A percentile compares a stretch with the other conserved stretches of the same genome.
These are phyloP conservation scores for Lasiodiplodia sp. DNA, from an alignment of 2,329 filamentous ascomycete species.

Conservation along the genomic window DNA sequence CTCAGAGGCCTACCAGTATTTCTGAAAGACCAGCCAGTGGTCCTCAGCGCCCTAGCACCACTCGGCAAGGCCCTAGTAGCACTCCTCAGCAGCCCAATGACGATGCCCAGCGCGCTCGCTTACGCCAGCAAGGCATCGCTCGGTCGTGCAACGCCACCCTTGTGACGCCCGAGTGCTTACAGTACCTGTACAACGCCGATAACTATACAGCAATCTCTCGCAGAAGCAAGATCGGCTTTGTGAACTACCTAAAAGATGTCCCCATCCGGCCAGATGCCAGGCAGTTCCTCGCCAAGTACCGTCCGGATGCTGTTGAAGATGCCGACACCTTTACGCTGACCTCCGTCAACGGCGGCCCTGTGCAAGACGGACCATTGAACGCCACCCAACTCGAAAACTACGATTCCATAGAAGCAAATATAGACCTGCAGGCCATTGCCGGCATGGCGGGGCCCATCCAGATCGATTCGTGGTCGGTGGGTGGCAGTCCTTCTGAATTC, in stretches of 20 bases:
- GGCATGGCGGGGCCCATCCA: constrained; percentile 62
- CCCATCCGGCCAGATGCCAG: constrained; percentile 63
- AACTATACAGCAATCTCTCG: constrained; percentile 58
- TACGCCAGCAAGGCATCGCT: not conserved
- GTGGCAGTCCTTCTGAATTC: constrained; percentile 59
- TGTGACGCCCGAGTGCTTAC: constrained; percentile 62
- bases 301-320: constrained; percentile 56
- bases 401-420: constrained; percentile 61
- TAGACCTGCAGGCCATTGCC: constrained; percentile 69
- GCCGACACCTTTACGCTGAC: constrained; percentile 58
- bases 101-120: too few species aligned
- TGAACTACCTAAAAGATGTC: constrained; percentile 58
- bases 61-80: too few species aligned
- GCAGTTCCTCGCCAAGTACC: constrained; percentile 56
- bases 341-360: constrained; percentile 35
- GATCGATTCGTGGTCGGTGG: constrained; percentile 66
- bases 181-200: constrained; percentile 62
- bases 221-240: constrained; percentile 58
- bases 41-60: too few species aligned
- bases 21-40: too few species aligned
- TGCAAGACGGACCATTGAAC: constrained; percentile 33
- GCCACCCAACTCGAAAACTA: not conserved
- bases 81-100: too few species aligned
- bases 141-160: constrained; percentile 35
- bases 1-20: too few species aligned